Evolutionary conservation across 2,329 filamentous ascomycete species (phyloP), one percentile per base, ranked within the genome.

Genomic region (Ascochyta viciae-villosae): DNA sequence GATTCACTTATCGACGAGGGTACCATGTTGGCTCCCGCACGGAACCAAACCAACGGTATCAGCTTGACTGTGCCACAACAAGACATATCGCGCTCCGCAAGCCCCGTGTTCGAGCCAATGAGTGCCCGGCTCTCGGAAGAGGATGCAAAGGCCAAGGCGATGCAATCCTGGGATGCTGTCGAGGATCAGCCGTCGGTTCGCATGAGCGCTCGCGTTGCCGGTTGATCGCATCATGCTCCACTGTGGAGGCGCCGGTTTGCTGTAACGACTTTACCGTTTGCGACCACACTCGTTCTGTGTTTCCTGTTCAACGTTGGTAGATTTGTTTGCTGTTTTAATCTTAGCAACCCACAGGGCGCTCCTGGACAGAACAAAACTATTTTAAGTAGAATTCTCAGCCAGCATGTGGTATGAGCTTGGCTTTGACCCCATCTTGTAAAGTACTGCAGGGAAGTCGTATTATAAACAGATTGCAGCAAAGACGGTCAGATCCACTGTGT

Each of bases 21-120:
- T 23, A 51, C 59, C 54, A 40, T 63, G 49, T 58, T 65, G 46
- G 54, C 53, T 55, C 45, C 64, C 65, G 39, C 49, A 50, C 53
- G 46, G 51, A 49, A 57, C 44, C 64, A 70, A 47, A 39, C 43
- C 33, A 64, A 63, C 58, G 65, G 62, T 42, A 52, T 65, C 57
- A 68, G 55, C 39, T 60, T 75, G 50, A 61, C 62, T 50, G 68
- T 75, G 56, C 71, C 71, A 47, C 63, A 68, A 52, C 49, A 64
- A 31, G 63, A 71, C 40, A 54, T 72, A 13, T 74, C 72, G 19
- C 69, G 71, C 49, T 69, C 71, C 35, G 63, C 70, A 13, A 74
- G 71, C 53, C 72, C 72, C 1, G 47, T 71, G 1, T 62, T 74
- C 16, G 72, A 74, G 42, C 65, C 72, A 54, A 75, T 75, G 72